Percentiles rank a stretch among this genome's conserved stretches.
These are phyloP conservation scores for Candida quercuum DNA, from an alignment of 805 yeast genomes.

Conservation along the genomic window DNA sequence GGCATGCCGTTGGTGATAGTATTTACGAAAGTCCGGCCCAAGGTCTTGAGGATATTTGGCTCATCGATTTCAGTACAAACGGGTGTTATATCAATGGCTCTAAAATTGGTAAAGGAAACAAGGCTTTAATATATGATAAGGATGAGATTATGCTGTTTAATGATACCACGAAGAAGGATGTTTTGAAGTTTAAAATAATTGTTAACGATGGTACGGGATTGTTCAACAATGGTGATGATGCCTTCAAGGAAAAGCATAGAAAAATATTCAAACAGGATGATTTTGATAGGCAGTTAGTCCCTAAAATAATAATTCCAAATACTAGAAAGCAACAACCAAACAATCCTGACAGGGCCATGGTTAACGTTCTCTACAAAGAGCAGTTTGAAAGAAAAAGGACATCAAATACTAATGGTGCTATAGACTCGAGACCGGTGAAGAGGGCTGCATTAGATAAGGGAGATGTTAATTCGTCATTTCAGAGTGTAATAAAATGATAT, in stretches of 20 bases:
- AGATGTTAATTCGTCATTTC: conserved; percentile 22
- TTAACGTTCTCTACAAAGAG: neutral
- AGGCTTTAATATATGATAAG: conserved; percentile 54
- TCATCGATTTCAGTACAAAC: conserved; percentile 75
- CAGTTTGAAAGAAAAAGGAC: conserved; percentile 5
- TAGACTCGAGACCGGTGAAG: conserved; percentile 18
- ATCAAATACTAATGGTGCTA: too few relatives aligned
- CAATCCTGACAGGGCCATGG: conserved; percentile 1
- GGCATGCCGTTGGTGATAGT: conserved; percentile 55
- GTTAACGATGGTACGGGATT: conserved; percentile 61
- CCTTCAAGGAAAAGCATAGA: conserved; percentile 1
- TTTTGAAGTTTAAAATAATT: conserved; percentile 46
- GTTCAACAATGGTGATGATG: conserved; percentile 41
- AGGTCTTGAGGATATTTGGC: conserved; percentile 72
- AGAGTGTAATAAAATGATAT: conserved; percentile 14
- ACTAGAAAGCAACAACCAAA: neutral
- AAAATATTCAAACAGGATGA: conserved; percentile 8
- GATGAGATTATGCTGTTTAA: conserved; percentile 63
- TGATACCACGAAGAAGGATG: conserved; percentile 49
- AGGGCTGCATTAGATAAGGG: conserved; percentile 25
- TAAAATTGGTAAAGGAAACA: conserved; percentile 56
- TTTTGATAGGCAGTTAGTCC: conserved; percentile 10
- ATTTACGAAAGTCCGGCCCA: conserved; percentile 69
- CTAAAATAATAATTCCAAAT: conserved; percentile 2
- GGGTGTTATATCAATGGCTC: conserved; percentile 66